Conservation (phyloP, 1,139 yeast species). For the Blastobotrys ciferrii region DNA sequence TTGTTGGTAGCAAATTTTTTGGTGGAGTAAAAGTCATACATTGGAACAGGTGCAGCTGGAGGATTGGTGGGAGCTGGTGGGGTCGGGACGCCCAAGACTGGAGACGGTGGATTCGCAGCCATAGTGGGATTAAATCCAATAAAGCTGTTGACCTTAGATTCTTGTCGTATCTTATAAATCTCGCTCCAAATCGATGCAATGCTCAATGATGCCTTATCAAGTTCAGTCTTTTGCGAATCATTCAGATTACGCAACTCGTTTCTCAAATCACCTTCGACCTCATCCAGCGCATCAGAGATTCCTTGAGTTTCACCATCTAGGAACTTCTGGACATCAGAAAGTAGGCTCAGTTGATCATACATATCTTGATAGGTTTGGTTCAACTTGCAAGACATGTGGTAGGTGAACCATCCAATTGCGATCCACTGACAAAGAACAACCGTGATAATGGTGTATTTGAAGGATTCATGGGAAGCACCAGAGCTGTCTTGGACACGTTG, state of each 20-base stretch:
- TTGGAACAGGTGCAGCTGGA: background rate
- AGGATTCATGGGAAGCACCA: background rate
- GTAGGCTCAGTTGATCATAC: background rate
- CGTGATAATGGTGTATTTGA: background rate
- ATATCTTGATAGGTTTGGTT: background rate
- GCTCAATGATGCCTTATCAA: conserved; percentile 11
- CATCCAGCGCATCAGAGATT: conserved; percentile 4
- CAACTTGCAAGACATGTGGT: background rate
- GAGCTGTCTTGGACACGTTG: background rate
- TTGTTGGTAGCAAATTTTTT: background rate
- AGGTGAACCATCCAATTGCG: background rate
- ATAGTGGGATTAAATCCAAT: conserved; percentile 5
- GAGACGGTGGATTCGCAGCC: conserved; percentile 1
- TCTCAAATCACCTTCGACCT: conserved; percentile 2
- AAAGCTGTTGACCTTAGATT: background rate
- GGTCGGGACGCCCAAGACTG: background rate
- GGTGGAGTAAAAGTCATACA: background rate
- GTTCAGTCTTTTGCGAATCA: background rate
- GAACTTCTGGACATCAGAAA: conserved; percentile 5
- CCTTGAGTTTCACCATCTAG: conserved; percentile 6
- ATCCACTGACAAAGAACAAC: conserved; percentile 2
- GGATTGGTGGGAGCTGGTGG: background rate
- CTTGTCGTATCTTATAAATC: conserved; percentile 11
- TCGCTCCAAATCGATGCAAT: conserved; percentile 17
- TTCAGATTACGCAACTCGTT: background rate